These are phyloP conservation scores for Naematelia aurantialba DNA, from an alignment of 768 basidiomycete genomes.

Conservation along the genomic window DNA sequence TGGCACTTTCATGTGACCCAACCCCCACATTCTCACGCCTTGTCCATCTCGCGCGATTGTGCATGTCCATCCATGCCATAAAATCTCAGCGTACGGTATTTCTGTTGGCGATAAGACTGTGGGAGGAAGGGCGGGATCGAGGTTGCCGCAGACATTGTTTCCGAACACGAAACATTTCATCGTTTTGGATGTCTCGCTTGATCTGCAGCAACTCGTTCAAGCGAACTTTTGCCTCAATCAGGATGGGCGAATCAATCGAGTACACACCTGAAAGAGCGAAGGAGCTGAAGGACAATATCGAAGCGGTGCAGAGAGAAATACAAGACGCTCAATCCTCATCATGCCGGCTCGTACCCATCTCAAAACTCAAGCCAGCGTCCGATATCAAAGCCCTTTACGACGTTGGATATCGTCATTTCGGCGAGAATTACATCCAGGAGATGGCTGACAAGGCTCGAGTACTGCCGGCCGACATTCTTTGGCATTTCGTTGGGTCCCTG, in stretches of 20 bases:
- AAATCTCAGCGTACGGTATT: slow-evolving; percentile 5
- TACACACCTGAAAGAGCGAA: slow-evolving; percentile 44
- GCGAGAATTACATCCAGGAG: slow-evolving; percentile 96
- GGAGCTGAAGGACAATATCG: slow-evolving; percentile 48
- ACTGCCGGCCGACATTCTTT: slow-evolving; percentile 83
- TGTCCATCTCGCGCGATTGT: slow-evolving; percentile 11
- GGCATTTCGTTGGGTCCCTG: slow-evolving; percentile 94
- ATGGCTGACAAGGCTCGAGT: slow-evolving; percentile 76
- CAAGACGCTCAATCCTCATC: slow-evolving; percentile 19
- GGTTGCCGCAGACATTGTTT: slow-evolving; percentile 25
- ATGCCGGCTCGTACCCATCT: slow-evolving; percentile 74
- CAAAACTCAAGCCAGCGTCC: slow-evolving; percentile 83
- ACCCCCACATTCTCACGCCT: neutral
- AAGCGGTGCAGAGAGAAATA: slow-evolving; percentile 41
- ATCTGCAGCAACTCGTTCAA: neutral
- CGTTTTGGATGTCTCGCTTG: neutral
- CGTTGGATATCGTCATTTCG: slow-evolving; percentile 81
- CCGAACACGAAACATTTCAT: slow-evolving; percentile 23
- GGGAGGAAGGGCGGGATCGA: slow-evolving; percentile 13
- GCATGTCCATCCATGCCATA: slow-evolving; percentile 29
- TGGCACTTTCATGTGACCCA: neutral
- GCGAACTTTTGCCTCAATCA: neutral
- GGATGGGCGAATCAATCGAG: slow-evolving; percentile 16
- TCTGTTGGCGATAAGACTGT: neutral
- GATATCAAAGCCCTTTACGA: slow-evolving; percentile 82